These are phyloP conservation scores for Penicillium sp. DNA, from an alignment of 2,329 filamentous ascomycete genomes.

Conservation along the genomic window DNA sequence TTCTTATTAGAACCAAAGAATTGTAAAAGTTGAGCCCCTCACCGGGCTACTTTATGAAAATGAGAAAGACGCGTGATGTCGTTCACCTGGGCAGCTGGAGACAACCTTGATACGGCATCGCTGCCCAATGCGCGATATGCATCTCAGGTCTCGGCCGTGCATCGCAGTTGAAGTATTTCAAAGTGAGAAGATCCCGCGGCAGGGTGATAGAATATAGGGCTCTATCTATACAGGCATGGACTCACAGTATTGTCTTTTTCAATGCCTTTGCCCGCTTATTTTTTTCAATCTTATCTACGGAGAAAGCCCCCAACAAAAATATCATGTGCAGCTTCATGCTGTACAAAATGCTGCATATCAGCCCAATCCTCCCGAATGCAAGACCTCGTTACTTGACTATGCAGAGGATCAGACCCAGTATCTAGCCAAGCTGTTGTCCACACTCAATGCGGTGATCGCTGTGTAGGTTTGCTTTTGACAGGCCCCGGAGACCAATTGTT, in stretches of 20 bases:
- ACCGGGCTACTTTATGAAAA: background rate
- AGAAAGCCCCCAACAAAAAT: background rate
- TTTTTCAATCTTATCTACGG: background rate
- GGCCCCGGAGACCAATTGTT: background rate
- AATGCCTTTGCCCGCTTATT: too few species aligned
- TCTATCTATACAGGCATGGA: too few species aligned
- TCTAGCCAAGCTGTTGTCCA: background rate
- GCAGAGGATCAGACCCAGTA: background rate
- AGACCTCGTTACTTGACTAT: background rate
- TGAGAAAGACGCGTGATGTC: background rate
- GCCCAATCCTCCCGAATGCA: background rate
- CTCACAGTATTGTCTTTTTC: too few species aligned
- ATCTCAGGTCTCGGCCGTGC: background rate
- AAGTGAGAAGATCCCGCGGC: too few species aligned
- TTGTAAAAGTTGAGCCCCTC: background rate
- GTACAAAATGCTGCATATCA: slow-evolving; percentile 11
- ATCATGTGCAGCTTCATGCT: background rate
- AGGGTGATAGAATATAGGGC: too few species aligned
- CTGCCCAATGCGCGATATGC: background rate
- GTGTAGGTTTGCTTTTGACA: background rate
- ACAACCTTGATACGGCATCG: background rate
- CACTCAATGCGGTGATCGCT: background rate
- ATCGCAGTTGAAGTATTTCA: background rate
- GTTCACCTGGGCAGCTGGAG: background rate
- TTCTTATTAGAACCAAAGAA: background rate